Conservation (phyloP, 306 rosid genomes). For the Quercus cerris region DNA sequence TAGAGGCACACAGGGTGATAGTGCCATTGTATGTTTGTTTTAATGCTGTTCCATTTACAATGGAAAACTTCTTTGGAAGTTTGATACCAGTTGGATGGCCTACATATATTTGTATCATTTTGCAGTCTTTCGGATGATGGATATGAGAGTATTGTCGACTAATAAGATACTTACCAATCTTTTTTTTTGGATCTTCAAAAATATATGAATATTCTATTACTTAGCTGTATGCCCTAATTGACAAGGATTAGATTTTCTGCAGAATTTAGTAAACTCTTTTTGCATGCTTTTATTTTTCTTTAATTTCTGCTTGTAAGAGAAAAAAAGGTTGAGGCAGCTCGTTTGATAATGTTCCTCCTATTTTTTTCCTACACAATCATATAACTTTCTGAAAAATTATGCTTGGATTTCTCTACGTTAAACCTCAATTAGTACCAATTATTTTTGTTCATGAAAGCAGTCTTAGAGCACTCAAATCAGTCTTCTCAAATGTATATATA, state of each 20-base stretch:
- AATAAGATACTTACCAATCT: background rate
- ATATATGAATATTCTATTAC: background rate
- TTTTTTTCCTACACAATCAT: too few relatives aligned
- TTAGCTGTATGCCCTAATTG: background rate
- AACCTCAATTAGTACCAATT: too few relatives aligned
- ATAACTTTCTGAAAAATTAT: too few relatives aligned
- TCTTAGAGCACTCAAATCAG: too few relatives aligned
- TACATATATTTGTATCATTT: background rate
- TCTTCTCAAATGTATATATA: too few relatives aligned
- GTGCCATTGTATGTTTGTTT: background rate
- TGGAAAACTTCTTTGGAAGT: background rate
- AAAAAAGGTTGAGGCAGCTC: too few relatives aligned
- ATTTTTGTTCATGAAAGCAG: too few relatives aligned
- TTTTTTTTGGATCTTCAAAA: slow-evolving; percentile 2
- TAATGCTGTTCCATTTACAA: background rate
- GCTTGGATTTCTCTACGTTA: too few relatives aligned
- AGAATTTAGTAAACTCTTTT: background rate
- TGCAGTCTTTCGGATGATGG: background rate
- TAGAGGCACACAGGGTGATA: slow-evolving; percentile 19
- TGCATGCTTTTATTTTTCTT: too few relatives aligned
- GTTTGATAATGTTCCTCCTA: too few relatives aligned
- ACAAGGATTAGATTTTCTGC: background rate
- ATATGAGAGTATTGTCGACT: background rate
- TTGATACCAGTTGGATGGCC: background rate
- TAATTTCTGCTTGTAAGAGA: too few relatives aligned